Base-by-base conservation (phyloP, 2,329 filamentous ascomycete genomes). In the Botrytis sinoallii region DNA sequence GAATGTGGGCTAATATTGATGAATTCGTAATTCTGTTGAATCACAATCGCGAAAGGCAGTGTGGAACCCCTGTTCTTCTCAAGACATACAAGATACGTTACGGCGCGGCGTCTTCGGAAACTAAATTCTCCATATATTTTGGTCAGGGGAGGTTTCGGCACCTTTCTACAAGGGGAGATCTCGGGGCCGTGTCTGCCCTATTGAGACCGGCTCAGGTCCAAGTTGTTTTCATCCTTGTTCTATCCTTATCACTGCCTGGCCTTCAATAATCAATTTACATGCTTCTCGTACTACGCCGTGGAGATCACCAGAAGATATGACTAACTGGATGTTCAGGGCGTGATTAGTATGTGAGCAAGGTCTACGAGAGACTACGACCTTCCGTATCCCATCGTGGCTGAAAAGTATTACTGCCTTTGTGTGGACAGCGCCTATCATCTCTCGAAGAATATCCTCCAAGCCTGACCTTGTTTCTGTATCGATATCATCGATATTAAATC, bases 91-190 rank as follows among this genome's bases (percentile, higher is more conserved):
- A 29, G 52, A 57, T 35, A 72, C 29, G 40, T 69, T 69, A 32
- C 64, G 64, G 69, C 59, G 52, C 67, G 40, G 38, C 61, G 42
- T 70, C 9, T 18, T 60, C 52, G 64, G 71, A 70, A 73, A 63
- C 64, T 29, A 52, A 59, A 70, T 55, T 69, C 46, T 66, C 60
- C 70, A 72, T 66, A 57, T 66, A 42, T 64, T 68, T 57, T 42
- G 40, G 20, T 42, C 46, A 72, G 29, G 71, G 71, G 18, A 44
- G 32, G 46, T 48, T 57, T 72, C 70, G 70, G 70, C 70, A 71
- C n/a, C 44, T 55, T 71, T 71, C 40, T 57, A 71, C 60, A 61
- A 71, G 46, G 46, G 32, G 32, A 55, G 44, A 57, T 66, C 46
- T 71, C 70, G 60, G 60, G 22, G 44, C 32, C 40, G 18, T 44